Percentiles rank a stretch among this genome's conserved stretches.
Conservation (phyloP, 2,329 filamentous ascomycete genomes). For the Alternaria sp. region DNA sequence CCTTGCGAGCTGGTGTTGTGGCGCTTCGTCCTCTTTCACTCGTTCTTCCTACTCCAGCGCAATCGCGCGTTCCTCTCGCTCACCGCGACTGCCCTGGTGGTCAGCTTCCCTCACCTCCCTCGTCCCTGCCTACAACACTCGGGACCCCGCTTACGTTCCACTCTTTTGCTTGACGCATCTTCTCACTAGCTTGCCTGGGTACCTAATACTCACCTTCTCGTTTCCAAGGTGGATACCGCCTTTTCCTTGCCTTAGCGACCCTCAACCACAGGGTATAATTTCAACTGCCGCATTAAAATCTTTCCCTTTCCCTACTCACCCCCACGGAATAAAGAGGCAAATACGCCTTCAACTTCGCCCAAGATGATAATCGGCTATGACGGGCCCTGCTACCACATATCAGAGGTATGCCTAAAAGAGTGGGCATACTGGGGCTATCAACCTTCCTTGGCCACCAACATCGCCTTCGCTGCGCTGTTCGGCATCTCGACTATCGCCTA, state of each 20-base stretch:
- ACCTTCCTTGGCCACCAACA: slow-evolving; percentile 52
- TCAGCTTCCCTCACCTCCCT: background rate
- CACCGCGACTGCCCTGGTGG: background rate
- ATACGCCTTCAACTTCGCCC: background rate
- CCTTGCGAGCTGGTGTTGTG: background rate
- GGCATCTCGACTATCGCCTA: slow-evolving; percentile 50
- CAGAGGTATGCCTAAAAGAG: slow-evolving; percentile 49
- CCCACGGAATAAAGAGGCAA: background rate
- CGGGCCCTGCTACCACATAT: slow-evolving; percentile 39
- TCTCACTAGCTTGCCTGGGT: background rate
- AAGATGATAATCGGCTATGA: slow-evolving; percentile 11
- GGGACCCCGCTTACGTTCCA: background rate
- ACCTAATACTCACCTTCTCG: background rate
- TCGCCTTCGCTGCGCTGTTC: slow-evolving; percentile 53
- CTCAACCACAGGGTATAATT: background rate
- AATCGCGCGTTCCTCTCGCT: background rate
- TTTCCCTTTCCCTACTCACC: background rate
- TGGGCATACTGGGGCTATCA: slow-evolving; percentile 54
- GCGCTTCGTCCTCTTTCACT: background rate
- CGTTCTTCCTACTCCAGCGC: background rate
- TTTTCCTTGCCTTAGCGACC: background rate
- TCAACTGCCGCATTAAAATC: background rate
- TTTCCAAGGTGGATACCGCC: background rate
- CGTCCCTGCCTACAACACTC: background rate
- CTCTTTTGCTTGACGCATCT: background rate